Evolutionary conservation across 2,329 filamentous ascomycete species (phyloP).

Genomic region (Hypoxylon sp.): DNA sequence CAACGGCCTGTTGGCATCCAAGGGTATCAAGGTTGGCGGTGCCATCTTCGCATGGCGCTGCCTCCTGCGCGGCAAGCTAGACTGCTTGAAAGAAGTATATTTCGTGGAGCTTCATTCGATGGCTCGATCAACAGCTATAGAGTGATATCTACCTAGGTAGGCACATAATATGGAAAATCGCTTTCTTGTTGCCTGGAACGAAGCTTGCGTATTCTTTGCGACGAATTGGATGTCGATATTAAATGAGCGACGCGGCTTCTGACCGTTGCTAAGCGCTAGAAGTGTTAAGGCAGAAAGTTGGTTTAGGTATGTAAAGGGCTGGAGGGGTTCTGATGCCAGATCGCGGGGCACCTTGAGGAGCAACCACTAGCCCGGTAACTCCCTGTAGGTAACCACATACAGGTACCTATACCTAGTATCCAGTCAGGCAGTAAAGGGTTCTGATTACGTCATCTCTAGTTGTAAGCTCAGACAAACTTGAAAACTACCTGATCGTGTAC

Average conservation of each 20-base stretch:
- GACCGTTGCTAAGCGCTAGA: constrained; percentile 23
- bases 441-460: constrained; percentile 19
- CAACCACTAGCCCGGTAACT: not conserved
- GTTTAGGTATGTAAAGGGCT: not conserved
- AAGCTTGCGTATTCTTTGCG: constrained; percentile 38
- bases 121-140: constrained; percentile 12
- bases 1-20: constrained; percentile 67
- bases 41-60: constrained; percentile 50
- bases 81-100: constrained; percentile 4
- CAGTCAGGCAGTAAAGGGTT: not conserved
- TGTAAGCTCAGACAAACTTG: not conserved
- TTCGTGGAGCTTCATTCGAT: constrained; percentile 31
- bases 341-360: constrained; percentile 29
- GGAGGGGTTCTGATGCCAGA: constrained; percentile 15
- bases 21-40: constrained; percentile 20
- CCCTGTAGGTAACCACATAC: too few species aligned
- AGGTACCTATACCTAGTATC: not conserved
- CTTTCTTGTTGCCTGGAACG: constrained; percentile 35
- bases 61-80: constrained; percentile 13
- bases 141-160: not conserved
- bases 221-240: constrained; percentile 19
- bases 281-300: constrained; percentile 3
- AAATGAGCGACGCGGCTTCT: constrained; percentile 2
- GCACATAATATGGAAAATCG: constrained; percentile 15
- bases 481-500: not conserved